Percentiles rank a stretch among this genome's conserved stretches.
Evolutionary conservation across 2,329 filamentous ascomycete genomes (phyloP).

Genomic region (Madurella fahalii): DNA sequence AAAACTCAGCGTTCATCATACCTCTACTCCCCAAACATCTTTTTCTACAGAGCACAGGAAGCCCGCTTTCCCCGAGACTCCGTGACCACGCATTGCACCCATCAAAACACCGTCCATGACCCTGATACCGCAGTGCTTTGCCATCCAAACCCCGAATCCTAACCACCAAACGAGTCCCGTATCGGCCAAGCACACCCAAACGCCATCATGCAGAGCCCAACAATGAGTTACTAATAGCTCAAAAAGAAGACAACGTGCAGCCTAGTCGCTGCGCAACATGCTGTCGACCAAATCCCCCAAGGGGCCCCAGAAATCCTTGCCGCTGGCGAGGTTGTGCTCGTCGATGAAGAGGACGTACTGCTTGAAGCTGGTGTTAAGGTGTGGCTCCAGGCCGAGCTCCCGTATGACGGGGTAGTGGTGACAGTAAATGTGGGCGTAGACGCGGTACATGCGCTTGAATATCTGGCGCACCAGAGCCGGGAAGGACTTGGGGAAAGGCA

Average conservation of each 20-base stretch:
- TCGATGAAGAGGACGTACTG: conserved; percentile 99
- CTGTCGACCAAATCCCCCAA: conserved; percentile 94
- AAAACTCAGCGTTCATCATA: background rate
- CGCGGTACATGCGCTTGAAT: conserved; percentile 97
- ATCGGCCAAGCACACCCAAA: conserved; percentile 18
- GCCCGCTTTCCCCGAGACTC: conserved; percentile 9
- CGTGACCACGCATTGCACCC: conserved; percentile 8
- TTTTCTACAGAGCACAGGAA: conserved; percentile 13
- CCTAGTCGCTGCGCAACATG: conserved; percentile 86
- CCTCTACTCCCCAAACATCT: background rate
- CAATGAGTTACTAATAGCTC: conserved; percentile 12
- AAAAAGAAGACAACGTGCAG: conserved; percentile 10
- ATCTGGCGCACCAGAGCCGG: conserved; percentile 85
- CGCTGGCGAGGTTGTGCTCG: conserved; percentile 86
- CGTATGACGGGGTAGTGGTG: conserved; percentile 98
- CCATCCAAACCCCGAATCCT: conserved; percentile 14
- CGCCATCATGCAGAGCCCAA: conserved; percentile 22
- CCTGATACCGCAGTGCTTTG: conserved; percentile 17
- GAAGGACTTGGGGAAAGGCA: conserved; percentile 93
- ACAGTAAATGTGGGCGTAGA: conserved; percentile 99
- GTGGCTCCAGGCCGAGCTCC: conserved; percentile 90
- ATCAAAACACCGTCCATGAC: conserved; percentile 8
- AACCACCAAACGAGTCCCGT: conserved; percentile 8
- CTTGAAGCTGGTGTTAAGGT: conserved; percentile 99
- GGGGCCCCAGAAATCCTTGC: conserved; percentile 96